Evolutionary conservation across 495 filamentous ascomycete species (phyloP).

Genomic region (Glutinoglossum americanum): DNA sequence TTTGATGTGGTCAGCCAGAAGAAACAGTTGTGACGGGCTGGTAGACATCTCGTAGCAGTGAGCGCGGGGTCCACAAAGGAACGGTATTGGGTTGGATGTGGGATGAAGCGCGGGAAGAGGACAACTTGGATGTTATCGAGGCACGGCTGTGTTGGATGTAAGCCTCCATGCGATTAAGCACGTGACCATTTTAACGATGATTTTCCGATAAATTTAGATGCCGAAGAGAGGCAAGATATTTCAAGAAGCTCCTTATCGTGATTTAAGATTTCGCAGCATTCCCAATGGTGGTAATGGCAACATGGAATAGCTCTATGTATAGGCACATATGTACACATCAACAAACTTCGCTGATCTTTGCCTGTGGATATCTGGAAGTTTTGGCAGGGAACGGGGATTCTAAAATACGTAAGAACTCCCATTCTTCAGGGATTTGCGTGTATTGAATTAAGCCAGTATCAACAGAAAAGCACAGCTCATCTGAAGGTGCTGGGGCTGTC

Average conservation of each 20-base stretch:
- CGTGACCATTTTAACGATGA: neutral
- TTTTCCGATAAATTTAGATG: neutral
- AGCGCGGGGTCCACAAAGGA: neutral
- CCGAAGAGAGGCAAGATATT: too few species aligned
- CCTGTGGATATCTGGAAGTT: too few species aligned
- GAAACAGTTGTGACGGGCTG: constrained; percentile 35
- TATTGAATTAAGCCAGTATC: neutral
- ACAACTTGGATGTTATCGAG: neutral
- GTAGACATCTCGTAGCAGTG: constrained; percentile 18
- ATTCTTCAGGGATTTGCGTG: too few species aligned
- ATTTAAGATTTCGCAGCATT: too few species aligned
- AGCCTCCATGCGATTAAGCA: neutral
- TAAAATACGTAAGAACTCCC: too few species aligned
- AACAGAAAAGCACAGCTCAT: neutral
- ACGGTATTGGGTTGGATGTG: neutral
- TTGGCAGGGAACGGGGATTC: too few species aligned
- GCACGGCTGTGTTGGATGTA: too few species aligned
- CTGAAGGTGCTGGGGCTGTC: neutral
- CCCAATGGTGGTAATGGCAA: too few species aligned
- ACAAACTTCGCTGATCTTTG: too few species aligned
- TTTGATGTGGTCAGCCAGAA: constrained; percentile 62
- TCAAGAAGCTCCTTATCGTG: too few species aligned
- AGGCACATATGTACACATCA: too few species aligned
- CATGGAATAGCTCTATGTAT: too few species aligned
- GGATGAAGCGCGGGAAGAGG: neutral